Base-by-base conservation (phyloP, 2,329 filamentous ascomycete species). In the Fusarium transvaalense region DNA sequence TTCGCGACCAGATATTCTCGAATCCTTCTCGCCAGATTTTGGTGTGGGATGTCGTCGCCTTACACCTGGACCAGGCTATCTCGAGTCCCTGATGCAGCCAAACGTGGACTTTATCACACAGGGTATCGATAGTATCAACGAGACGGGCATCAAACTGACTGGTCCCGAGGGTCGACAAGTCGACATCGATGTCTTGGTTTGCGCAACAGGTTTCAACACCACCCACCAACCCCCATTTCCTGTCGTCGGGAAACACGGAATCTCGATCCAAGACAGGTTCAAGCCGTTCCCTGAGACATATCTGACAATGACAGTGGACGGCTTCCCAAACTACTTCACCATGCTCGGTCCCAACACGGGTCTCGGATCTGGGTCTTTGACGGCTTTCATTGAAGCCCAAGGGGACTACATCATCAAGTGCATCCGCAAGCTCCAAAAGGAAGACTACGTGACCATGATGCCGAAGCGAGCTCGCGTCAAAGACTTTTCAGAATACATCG, bases 351-450 rank as follows among this genome's bases (percentile, higher is more conserved):
- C 60, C 3, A 66, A 66, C 32, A 35, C 56, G 2, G 52, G 48
- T 8, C 31, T 35, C 6, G 60, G 64, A 2, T 21, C 51, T 0
- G 64, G 64, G 0, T 64, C 42, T 19, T 34, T 66, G 5, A 35
- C 42, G 52, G 25, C 32, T 64, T 50, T 58, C 6, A 31, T 58
- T 0, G 55, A 58, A 1, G 55, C 55, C 17, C 23, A 56, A 4
- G 55, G 55, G 2, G 55, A 58, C 29, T 58, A 58, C 19, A 56
- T 53, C 14, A 57, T 66, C 15, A 60, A 66, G 29, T 37, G 58
- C 15, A 41, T 64, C 4, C 35, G 32, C 6, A 58, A 58, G n/a
- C 19, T 58, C 0, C 55, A 58, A 19, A 58, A 58, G 8, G 55
- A 58, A 21, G 55, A 58, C 1, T 58, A 58, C 13, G 2, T 23